Conservation (phyloP, 371 early-diverging fungal genomes). For the Mucor lusitanicus region DNA sequence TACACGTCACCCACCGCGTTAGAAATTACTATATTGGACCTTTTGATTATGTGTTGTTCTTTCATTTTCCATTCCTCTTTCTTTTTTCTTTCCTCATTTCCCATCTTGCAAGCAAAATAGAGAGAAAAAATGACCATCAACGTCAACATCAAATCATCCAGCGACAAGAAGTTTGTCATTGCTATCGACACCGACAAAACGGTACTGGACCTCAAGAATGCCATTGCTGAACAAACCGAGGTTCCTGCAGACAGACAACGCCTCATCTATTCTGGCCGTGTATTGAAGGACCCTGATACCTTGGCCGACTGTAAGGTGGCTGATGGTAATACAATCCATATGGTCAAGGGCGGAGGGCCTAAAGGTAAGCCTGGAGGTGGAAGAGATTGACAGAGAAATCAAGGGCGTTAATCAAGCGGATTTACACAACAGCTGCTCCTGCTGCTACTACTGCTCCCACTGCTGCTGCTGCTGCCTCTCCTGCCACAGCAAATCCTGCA, state of each 20-base stretch:
- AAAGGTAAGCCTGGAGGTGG: slow-evolving; percentile 18
- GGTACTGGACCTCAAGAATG: slow-evolving; percentile 76
- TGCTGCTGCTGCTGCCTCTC: slow-evolving; percentile 20
- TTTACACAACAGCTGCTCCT: background rate
- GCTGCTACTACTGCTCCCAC: background rate
- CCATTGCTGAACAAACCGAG: slow-evolving; percentile 68
- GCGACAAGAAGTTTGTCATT: slow-evolving; percentile 79
- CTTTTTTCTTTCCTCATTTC: background rate
- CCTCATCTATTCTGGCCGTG: slow-evolving; percentile 92
- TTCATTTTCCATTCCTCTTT: slow-evolving; percentile 1
- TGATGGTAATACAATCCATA: slow-evolving; percentile 80
- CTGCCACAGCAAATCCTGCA: slow-evolving; percentile 36
- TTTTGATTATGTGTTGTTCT: background rate
- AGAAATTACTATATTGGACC: background rate
- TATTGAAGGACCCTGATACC: slow-evolving; percentile 90
- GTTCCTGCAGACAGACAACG: slow-evolving; percentile 85
- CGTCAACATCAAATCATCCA: slow-evolving; percentile 83
- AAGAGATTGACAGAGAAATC: background rate
- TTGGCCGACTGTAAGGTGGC: slow-evolving; percentile 80
- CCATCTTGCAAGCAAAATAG: background rate
- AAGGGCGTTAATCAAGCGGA: background rate
- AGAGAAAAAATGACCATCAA: slow-evolving; percentile 38
- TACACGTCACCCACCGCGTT: slow-evolving; percentile 1
- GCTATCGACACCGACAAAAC: slow-evolving; percentile 67
- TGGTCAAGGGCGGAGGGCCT: slow-evolving; percentile 70